Evolutionary conservation across 495 filamentous ascomycete species (phyloP).

Genomic region (Neurospora sp.): DNA sequence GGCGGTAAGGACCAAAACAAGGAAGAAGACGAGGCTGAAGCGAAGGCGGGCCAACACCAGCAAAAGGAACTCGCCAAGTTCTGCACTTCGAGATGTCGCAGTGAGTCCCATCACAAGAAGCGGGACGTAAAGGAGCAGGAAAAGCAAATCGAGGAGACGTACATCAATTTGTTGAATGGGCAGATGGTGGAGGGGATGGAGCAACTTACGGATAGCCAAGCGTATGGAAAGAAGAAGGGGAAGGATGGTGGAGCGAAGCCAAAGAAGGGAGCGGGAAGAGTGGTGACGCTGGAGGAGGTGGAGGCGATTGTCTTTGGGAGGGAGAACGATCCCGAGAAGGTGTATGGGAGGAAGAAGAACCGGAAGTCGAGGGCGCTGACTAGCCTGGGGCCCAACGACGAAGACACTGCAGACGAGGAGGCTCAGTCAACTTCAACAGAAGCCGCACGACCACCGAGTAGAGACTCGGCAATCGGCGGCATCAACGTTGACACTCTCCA

Average conservation of each 20-base stretch:
- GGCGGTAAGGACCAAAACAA: not conserved
- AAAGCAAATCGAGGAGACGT: not conserved
- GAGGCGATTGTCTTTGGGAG: constrained; percentile 26
- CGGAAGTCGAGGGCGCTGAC: constrained; percentile 15
- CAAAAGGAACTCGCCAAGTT: not conserved
- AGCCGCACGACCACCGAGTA: not conserved
- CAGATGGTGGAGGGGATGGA: not conserved
- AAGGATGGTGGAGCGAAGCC: constrained; percentile 7
- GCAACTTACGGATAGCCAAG: not conserved
- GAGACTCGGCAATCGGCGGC: not conserved
- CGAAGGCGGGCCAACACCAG: not conserved
- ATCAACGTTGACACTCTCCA: not conserved
- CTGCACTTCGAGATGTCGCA: constrained; percentile 3
- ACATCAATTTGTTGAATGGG: not conserved
- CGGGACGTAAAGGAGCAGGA: not conserved
- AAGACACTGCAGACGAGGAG: not conserved
- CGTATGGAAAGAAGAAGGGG: not conserved
- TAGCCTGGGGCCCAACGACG: not conserved
- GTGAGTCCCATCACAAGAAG: not conserved
- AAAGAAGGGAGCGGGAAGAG: constrained; percentile 1
- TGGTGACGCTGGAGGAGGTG: constrained; percentile 16
- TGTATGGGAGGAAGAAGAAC: constrained; percentile 25
- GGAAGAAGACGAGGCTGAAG: not conserved
- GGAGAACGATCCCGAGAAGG: constrained; percentile 18
- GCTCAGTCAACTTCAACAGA: not conserved